Conservation (phyloP, 2,329 filamentous ascomycete species). For the Botrytis cinerea region DNA sequence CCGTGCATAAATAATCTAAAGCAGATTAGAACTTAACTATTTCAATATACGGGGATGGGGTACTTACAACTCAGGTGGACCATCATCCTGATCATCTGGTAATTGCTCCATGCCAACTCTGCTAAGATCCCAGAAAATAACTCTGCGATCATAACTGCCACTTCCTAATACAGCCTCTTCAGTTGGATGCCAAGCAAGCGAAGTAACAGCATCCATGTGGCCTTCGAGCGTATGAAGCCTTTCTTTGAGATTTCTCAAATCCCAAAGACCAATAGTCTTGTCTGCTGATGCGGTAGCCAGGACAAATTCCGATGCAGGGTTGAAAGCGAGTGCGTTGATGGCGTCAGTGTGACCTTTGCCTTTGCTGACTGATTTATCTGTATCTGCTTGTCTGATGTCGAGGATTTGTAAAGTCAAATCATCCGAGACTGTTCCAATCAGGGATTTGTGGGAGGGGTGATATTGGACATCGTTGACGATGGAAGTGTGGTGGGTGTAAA, state of each 20-base stretch:
- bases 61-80: constrained; percentile 86
- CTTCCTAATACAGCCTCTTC: constrained; percentile 88
- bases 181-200: constrained; percentile 90
- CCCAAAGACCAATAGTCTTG: constrained; percentile 94
- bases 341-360: constrained; percentile 83
- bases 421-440: constrained; percentile 93
- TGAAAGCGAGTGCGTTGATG: constrained; percentile 95
- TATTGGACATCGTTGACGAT: constrained; percentile 98
- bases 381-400: constrained; percentile 72
- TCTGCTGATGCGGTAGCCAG: constrained; percentile 93
- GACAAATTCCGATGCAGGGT: constrained; percentile 85
- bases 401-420: constrained; percentile 91
- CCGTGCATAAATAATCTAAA: constrained; percentile 93
- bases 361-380: constrained; percentile 66
- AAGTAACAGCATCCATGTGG: constrained; percentile 87
- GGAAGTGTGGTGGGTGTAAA: constrained; percentile 84
- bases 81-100: constrained; percentile 92
- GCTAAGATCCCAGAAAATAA: constrained; percentile 96
- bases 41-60: not conserved
- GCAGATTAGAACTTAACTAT: constrained; percentile 18
- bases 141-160: constrained; percentile 86
- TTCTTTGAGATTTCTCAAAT: constrained; percentile 84
- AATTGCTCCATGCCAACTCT: constrained; percentile 91
- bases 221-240: constrained; percentile 89
- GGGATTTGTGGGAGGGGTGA: constrained; percentile 79